Evolutionary conservation across 2,329 filamentous ascomycete species (phyloP).

Genomic region (Sporothrix globosa): DNA sequence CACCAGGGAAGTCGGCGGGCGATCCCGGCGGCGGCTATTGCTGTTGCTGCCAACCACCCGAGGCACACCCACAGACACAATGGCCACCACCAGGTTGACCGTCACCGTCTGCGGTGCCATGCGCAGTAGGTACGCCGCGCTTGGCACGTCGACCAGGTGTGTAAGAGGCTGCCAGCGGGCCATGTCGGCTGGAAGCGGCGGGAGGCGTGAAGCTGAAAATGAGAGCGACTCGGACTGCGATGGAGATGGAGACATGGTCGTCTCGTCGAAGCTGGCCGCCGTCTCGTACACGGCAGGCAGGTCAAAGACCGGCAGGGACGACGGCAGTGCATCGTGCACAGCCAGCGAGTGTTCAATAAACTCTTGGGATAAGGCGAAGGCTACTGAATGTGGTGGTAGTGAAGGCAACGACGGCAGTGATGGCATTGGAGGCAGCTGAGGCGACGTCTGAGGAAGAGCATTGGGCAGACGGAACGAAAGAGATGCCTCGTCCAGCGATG

Average conservation of each 20-base stretch:
- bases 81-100: slow-evolving; percentile 76
- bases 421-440: slow-evolving; percentile 38
- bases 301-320: slow-evolving; percentile 57
- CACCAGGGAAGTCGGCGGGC: slow-evolving; percentile 61
- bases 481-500: slow-evolving; percentile 46
- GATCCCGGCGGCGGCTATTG: background rate
- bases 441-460: slow-evolving; percentile 39
- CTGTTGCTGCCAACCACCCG: background rate
- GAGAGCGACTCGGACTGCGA: background rate
- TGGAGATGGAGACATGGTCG: slow-evolving; percentile 26
- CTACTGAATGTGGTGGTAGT: slow-evolving; percentile 42
- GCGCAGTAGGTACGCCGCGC: slow-evolving; percentile 63
- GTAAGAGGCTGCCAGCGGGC: slow-evolving; percentile 52
- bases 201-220: slow-evolving; percentile 14
- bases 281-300: slow-evolving; percentile 19
- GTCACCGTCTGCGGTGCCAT: slow-evolving; percentile 81
- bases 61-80: slow-evolving; percentile 69
- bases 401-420: slow-evolving; percentile 29
- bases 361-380: slow-evolving; percentile 51
- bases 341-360: slow-evolving; percentile 81
- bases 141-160: slow-evolving; percentile 71
- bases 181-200: slow-evolving; percentile 36
- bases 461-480: slow-evolving; percentile 45
- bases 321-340: slow-evolving; percentile 66
- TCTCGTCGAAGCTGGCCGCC: slow-evolving; percentile 17